Conservation (phyloP, 352 stramenopile genomes). For the Plasmopara halstedii region DNA sequence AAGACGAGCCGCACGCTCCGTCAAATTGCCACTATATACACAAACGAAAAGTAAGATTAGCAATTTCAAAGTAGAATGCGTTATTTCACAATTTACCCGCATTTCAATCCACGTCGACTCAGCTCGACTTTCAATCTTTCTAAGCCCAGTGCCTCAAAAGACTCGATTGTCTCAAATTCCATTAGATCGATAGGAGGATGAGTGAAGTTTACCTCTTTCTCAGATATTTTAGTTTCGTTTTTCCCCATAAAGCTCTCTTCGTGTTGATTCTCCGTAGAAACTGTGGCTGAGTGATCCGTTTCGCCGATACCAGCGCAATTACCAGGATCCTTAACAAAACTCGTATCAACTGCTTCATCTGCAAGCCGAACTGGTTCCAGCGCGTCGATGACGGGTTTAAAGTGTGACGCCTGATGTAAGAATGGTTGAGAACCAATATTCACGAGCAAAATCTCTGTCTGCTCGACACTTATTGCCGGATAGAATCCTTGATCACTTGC, state of each 20-base stretch:
- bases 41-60: constrained; percentile 3
- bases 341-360: constrained; percentile 1
- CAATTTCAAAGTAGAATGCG: not conserved
- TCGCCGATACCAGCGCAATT: not conserved
- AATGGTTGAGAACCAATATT: constrained; percentile 81
- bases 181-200: constrained; percentile 37
- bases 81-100: constrained; percentile 61
- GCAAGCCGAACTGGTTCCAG: constrained; percentile 8
- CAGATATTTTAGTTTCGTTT: constrained; percentile 1
- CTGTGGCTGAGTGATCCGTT: not conserved
- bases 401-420: constrained; percentile 38
- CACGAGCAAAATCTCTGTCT: constrained; percentile 70
- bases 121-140: constrained; percentile 91
- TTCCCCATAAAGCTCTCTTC: constrained; percentile 2
- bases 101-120: constrained; percentile 91
- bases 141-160: constrained; percentile 84
- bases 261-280: constrained; percentile 1
- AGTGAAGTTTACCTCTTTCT: constrained; percentile 8
- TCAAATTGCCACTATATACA: constrained; percentile 73
- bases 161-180: constrained; percentile 42
- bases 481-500: constrained; percentile 41
- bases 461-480: constrained; percentile 78
- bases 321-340: not conserved
- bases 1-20: constrained; percentile 86
- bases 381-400: constrained; percentile 37